Evolutionary conservation across 1,284 basidiomycete species (phyloP).

Genomic region (Apiotrichum laibachii): DNA sequence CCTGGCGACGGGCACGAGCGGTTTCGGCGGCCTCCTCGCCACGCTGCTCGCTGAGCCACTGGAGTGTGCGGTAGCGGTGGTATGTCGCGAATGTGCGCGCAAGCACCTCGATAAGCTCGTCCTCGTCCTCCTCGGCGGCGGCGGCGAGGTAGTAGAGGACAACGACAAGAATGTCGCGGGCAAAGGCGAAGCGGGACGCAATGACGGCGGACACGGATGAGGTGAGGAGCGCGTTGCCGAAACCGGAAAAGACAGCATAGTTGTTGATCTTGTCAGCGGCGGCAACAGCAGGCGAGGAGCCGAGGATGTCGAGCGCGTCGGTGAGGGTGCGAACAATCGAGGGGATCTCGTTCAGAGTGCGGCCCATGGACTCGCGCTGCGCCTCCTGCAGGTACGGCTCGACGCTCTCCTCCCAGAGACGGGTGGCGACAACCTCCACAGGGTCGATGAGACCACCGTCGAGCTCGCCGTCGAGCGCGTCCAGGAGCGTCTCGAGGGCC

Average conservation of each 20-base stretch:
- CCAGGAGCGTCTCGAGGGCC: slow-evolving; percentile 34
- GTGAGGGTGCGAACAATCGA: slow-evolving; percentile 20
- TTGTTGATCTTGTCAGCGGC: slow-evolving; percentile 3
- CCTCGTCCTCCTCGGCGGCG: slow-evolving; percentile 31
- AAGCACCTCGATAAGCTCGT: slow-evolving; percentile 37
- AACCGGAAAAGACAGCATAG: slow-evolving; percentile 32
- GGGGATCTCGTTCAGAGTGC: slow-evolving; percentile 26
- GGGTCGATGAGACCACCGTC: slow-evolving; percentile 23
- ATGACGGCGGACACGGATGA: slow-evolving; percentile 35
- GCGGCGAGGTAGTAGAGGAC: slow-evolving; percentile 41
- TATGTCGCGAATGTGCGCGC: slow-evolving; percentile 38
- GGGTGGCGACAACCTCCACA: slow-evolving; percentile 22
- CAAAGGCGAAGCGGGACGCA: slow-evolving; percentile 40
- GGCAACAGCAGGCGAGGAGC: background rate
- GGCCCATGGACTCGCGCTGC: slow-evolving; percentile 19
- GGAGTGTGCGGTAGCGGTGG: slow-evolving; percentile 42
- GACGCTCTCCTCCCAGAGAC: slow-evolving; percentile 33
- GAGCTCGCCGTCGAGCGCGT: slow-evolving; percentile 21
- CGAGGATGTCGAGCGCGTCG: slow-evolving; percentile 32
- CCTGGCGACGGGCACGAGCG: slow-evolving; percentile 15
- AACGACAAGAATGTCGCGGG: slow-evolving; percentile 44
- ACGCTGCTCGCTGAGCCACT: slow-evolving; percentile 44
- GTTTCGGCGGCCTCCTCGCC: slow-evolving; percentile 28
- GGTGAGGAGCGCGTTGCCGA: slow-evolving; percentile 43
- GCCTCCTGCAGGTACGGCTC: slow-evolving; percentile 31